phyloP scores from a whole-genome alignment of 1,139 yeast species.

The Hemisphaericaspora xylanilytica region DNA sequence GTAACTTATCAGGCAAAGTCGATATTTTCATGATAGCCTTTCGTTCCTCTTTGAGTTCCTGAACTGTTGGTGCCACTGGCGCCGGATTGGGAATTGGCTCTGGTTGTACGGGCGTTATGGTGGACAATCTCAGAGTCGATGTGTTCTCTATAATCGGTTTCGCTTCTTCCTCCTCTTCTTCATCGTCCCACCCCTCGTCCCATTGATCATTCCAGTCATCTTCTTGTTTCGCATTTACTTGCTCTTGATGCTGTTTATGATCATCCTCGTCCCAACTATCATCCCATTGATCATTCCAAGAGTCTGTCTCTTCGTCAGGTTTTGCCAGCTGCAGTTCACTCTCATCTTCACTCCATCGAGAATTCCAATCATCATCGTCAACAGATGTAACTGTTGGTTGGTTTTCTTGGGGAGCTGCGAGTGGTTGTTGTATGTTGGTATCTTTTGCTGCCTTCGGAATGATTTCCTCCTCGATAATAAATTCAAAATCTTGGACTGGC shows the following conservation, averaged over 20 bases:
- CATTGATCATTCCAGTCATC: conserved; percentile 10
- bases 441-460: not conserved
- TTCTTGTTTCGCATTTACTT: conserved; percentile 3
- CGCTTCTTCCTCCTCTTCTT: conserved; percentile 8
- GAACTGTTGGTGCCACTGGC: not conserved
- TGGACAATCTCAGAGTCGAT: conserved; percentile 1
- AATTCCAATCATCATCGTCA: conserved; percentile 11
- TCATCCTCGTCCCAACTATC: conserved; percentile 27
- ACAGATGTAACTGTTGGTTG: not conserved
- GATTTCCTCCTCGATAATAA: conserved; percentile 10
- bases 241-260: too few species aligned
- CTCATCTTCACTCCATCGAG: conserved; percentile 6
- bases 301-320: not conserved
- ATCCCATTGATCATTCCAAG: conserved; percentile 12
- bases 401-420: conserved; percentile 2
- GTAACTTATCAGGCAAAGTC: conserved; percentile 20
- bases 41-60: conserved; percentile 7
- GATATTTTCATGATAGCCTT: conserved; percentile 17
- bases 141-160: conserved; percentile 1
- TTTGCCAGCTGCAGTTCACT: conserved; percentile 6
- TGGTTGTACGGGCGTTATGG: not conserved
- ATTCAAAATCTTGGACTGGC: conserved; percentile 12
- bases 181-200: conserved; percentile 15
- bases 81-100: not conserved
- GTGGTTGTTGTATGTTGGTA: not conserved